A percentile compares a stretch with the other conserved stretches of the same genome.
Evolutionary conservation across 805 yeast species (phyloP).

Genomic region (Grigorovia transvaalensis): DNA sequence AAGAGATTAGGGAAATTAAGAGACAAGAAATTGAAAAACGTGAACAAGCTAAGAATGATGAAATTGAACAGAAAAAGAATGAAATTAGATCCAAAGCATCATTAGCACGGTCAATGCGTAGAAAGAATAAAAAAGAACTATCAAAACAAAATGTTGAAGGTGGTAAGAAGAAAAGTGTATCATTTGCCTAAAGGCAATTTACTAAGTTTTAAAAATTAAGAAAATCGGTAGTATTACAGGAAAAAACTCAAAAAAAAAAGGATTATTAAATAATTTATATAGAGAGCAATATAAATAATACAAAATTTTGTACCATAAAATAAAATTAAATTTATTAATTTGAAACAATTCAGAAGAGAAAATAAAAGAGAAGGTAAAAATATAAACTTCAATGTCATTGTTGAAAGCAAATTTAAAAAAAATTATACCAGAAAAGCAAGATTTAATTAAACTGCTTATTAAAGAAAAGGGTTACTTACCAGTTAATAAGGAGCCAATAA

Average conservation of each 20-base stretch:
- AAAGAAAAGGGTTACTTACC: neutral
- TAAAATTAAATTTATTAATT: too few species aligned
- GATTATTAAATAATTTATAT: too few species aligned
- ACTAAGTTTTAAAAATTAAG: neutral
- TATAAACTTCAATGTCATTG: neutral
- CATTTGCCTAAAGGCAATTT: slow-evolving; percentile 26
- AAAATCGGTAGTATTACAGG: too few species aligned
- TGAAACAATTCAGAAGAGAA: too few species aligned
- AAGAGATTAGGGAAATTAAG: slow-evolving; percentile 79
- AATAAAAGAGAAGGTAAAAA: too few species aligned
- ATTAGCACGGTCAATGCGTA: slow-evolving; percentile 56
- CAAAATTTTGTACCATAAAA: too few species aligned
- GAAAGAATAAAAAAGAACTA: slow-evolving; percentile 36
- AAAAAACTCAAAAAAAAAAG: too few species aligned
- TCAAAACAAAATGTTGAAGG: slow-evolving; percentile 5
- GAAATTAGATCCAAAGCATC: slow-evolving; percentile 68
- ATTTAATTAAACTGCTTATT: neutral
- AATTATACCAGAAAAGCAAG: neutral
- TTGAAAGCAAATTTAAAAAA: neutral
- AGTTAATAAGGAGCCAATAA: slow-evolving; percentile 10
- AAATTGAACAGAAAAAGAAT: slow-evolving; percentile 64
- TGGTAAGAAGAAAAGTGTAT: slow-evolving; percentile 32
- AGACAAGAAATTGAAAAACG: slow-evolving; percentile 79
- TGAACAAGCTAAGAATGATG: slow-evolving; percentile 57
- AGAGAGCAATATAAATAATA: too few species aligned